Conservation (phyloP, 1,284 basidiomycete genomes). For the Chondrostereum purpureum region DNA sequence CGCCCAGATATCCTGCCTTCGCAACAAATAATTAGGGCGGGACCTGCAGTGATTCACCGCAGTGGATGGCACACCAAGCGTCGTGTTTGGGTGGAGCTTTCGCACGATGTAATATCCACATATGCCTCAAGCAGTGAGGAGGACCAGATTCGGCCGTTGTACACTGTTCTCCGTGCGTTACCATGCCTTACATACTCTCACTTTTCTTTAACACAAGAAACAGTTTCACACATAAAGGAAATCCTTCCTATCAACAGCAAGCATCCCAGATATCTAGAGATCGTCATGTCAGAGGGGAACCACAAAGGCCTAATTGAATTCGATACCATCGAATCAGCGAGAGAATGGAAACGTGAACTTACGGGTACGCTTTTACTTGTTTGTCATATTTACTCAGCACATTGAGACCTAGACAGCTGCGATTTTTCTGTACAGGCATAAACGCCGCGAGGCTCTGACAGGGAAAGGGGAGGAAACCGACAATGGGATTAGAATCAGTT, state of each 20-base stretch:
- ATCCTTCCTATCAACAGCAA: constrained; percentile 37
- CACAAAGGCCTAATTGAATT: constrained; percentile 34
- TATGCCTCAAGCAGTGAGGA: constrained; percentile 52
- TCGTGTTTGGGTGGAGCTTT: constrained; percentile 63
- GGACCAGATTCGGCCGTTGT: constrained; percentile 47
- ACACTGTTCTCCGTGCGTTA: constrained; percentile 48
- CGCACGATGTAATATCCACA: constrained; percentile 54
- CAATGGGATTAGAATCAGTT: constrained; percentile 45
- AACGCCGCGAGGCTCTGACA: constrained; percentile 29
- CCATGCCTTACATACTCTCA: constrained; percentile 4
- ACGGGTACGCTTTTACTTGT: constrained; percentile 25
- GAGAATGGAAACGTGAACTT: constrained; percentile 55
- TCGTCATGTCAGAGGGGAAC: constrained; percentile 21
- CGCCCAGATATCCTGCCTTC: constrained; percentile 25
- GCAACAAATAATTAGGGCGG: constrained; percentile 40
- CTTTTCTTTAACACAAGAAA: too few relatives aligned
- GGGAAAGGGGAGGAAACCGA: constrained; percentile 26
- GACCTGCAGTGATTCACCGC: constrained; percentile 45
- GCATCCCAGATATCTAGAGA: constrained; percentile 34
- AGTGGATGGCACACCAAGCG: constrained; percentile 35
- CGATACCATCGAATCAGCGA: constrained; percentile 54
- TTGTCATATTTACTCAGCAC: neutral
- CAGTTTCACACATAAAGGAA: constrained; percentile 37
- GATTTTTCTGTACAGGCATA: constrained; percentile 39
- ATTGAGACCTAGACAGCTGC: constrained; percentile 27